phyloP scores from a whole-genome alignment of 2,329 filamentous ascomycete species.

The Colletotrichum cuscutae region DNA sequence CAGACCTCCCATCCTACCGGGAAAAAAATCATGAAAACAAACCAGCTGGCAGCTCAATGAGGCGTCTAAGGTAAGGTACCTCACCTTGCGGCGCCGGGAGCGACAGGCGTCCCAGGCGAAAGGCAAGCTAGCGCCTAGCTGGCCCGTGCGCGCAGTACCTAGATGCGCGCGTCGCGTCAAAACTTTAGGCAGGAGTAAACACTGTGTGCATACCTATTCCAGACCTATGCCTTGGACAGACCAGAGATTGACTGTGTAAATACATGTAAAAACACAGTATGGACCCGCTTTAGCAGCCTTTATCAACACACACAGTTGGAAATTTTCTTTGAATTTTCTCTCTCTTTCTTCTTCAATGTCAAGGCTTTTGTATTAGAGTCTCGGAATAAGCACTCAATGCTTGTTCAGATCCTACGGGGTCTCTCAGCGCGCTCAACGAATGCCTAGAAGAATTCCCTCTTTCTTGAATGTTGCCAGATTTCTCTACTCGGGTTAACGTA shows the following conservation, averaged over 20 bases:
- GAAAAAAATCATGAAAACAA: not conserved
- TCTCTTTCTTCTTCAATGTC: conserved; percentile 75
- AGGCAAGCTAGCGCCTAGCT: not conserved
- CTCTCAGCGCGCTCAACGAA: conserved; percentile 98
- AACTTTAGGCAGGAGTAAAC: not conserved
- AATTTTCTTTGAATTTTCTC: conserved; percentile 40
- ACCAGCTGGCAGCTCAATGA: not conserved
- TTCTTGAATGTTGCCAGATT: conserved; percentile 75
- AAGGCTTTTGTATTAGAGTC: conserved; percentile 99
- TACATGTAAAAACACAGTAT: not conserved
- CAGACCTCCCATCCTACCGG: not conserved
- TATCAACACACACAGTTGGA: conserved; percentile 84
- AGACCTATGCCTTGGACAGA: too few species aligned
- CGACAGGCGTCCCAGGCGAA: not conserved
- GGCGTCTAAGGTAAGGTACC: not conserved
- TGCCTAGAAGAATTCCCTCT: conserved; percentile 87
- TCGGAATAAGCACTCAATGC: conserved; percentile 93
- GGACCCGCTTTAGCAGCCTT: conserved; percentile 52
- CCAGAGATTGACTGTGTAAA: not conserved
- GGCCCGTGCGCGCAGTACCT: not conserved
- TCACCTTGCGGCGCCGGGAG: not conserved
- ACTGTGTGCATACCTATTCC: not conserved
- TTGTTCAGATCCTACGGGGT: conserved; percentile 86
- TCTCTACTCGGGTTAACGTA: conserved; percentile 59
- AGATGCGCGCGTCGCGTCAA: not conserved